These are phyloP conservation scores for Cyphellophora europaea DNA, from an alignment of 2,329 filamentous ascomycete species.

Conservation along the genomic window DNA sequence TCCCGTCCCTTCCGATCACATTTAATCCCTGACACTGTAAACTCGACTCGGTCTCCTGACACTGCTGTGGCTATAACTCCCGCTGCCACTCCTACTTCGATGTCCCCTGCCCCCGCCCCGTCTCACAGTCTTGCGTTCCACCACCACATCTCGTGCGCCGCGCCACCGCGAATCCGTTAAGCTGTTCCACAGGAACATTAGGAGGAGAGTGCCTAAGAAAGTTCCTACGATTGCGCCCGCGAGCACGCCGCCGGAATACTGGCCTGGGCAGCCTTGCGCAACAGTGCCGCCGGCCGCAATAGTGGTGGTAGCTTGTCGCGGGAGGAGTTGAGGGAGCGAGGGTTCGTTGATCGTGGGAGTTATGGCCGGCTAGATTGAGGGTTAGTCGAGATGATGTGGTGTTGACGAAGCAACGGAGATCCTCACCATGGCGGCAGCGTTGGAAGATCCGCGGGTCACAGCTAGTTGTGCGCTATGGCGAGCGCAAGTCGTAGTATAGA, in stretches of 20 bases:
- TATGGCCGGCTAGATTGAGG: too few species aligned
- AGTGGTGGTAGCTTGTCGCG: conserved; percentile 15
- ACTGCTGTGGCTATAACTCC: background rate
- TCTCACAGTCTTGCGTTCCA: conserved; percentile 15
- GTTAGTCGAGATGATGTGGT: too few species aligned
- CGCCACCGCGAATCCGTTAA: conserved; percentile 8
- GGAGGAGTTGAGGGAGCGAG: conserved; percentile 6
- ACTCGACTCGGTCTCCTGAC: background rate
- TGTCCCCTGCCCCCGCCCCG: conserved; percentile 1
- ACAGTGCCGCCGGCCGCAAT: conserved; percentile 4
- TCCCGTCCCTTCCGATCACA: too few species aligned
- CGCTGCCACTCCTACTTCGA: background rate
- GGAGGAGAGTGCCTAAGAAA: conserved; percentile 17
- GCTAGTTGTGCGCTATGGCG: too few species aligned
- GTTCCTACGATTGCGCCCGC: conserved; percentile 19
- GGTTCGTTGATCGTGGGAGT: too few species aligned
- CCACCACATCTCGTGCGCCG: conserved; percentile 12
- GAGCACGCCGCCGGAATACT: conserved; percentile 18
- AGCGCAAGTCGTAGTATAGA: too few species aligned
- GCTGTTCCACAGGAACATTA: conserved; percentile 13
- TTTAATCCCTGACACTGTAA: background rate
- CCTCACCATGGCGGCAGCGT: too few species aligned
- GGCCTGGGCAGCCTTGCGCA: conserved; percentile 12
- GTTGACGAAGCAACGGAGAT: too few species aligned
- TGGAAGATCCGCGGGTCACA: too few species aligned